Evolutionary conservation across 1,284 basidiomycete genomes (phyloP).

Genomic region (Cystobasidium sp.): DNA sequence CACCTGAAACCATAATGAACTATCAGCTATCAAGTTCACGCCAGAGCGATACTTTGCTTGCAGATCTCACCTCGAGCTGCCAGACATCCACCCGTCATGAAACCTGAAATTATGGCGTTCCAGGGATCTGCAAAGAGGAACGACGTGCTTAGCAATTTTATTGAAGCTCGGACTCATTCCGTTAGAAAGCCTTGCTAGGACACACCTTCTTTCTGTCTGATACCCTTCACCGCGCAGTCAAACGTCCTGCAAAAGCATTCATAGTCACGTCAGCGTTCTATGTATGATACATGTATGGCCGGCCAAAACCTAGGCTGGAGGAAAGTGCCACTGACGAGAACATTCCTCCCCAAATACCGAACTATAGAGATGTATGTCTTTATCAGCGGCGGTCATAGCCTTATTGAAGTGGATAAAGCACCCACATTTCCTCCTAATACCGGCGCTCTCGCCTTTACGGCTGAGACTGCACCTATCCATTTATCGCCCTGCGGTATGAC

Average conservation of each 20-base stretch:
- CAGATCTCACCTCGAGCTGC: constrained; percentile 82
- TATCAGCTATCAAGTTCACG: not conserved
- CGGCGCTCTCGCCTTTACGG: constrained; percentile 97
- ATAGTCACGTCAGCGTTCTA: too few species aligned
- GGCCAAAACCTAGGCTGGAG: not conserved
- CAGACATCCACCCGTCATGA: constrained; percentile 95
- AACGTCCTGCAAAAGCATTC: constrained; percentile 64
- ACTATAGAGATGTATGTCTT: constrained; percentile 72
- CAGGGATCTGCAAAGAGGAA: constrained; percentile 72
- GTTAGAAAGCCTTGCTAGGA: not conserved
- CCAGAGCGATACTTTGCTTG: not conserved
- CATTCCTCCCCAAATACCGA: constrained; percentile 86
- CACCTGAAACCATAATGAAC: constrained; percentile 64
- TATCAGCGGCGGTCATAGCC: too few species aligned
- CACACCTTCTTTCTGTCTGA: constrained; percentile 81
- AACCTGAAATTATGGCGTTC: constrained; percentile 98
- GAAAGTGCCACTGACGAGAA: constrained; percentile 50
- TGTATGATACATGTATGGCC: too few species aligned
- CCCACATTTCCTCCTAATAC: constrained; percentile 72
- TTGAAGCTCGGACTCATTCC: not conserved
- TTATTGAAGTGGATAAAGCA: too few species aligned
- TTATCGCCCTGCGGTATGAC: constrained; percentile 75
- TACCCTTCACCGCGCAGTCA: constrained; percentile 96
- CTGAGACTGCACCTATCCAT: constrained; percentile 87
- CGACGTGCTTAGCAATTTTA: not conserved